Evolutionary conservation across 2,329 filamentous ascomycete genomes (phyloP).

Genomic region (Tolypocladium cylindrosporum): DNA sequence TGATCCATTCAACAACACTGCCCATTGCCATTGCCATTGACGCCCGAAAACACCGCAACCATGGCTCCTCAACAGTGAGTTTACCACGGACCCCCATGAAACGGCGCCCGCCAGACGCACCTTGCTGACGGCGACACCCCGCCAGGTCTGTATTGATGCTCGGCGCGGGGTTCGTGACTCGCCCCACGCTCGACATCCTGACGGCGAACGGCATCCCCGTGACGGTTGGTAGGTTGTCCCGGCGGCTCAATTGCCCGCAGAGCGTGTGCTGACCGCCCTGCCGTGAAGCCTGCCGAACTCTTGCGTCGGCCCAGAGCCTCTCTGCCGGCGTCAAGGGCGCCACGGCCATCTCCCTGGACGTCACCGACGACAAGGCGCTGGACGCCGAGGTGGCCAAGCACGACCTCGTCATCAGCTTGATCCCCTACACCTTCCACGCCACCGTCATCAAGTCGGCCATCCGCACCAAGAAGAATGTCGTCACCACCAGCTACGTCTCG

Average conservation of each 20-base stretch:
- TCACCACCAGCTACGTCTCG: conserved; percentile 89
- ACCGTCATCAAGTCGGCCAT: conserved; percentile 90
- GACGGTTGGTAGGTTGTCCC: conserved; percentile 48
- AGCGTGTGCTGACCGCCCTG: not conserved
- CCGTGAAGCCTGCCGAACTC: conserved; percentile 64
- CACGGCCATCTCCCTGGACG: conserved; percentile 73
- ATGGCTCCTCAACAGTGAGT: conserved; percentile 5
- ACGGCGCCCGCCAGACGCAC: not conserved
- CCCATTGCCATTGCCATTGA: not conserved
- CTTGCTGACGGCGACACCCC: not conserved
- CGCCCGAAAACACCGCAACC: not conserved
- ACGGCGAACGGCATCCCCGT: conserved; percentile 49
- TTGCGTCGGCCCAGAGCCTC: conserved; percentile 68
- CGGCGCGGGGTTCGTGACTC: conserved; percentile 47
- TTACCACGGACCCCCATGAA: conserved; percentile 3
- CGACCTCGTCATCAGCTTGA: conserved; percentile 71
- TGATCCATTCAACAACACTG: not conserved
- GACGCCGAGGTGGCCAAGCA: conserved; percentile 72
- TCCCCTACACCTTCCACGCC: conserved; percentile 86
- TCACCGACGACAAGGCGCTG: conserved; percentile 64
- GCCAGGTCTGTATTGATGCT: conserved; percentile 26
- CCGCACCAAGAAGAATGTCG: conserved; percentile 87
- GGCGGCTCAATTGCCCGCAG: not conserved
- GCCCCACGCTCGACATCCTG: conserved; percentile 54
- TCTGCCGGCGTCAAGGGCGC: conserved; percentile 62